phyloP scores from a whole-genome alignment of 768 basidiomycete genomes.

The Tephrocybe sp. region DNA sequence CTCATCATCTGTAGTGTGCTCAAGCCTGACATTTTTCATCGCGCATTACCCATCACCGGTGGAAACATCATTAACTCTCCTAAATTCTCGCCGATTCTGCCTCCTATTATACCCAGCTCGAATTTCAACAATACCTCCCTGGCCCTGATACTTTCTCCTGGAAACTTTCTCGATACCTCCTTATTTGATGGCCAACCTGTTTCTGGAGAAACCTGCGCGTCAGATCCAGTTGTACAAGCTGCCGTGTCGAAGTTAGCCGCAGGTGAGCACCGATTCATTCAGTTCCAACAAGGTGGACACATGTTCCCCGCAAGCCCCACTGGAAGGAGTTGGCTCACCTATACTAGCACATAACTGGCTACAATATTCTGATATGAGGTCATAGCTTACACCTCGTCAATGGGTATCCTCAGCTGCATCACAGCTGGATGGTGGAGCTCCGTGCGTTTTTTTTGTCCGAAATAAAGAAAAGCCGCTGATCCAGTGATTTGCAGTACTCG shows the following conservation, averaged over 20 bases:
- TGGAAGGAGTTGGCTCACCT: background rate
- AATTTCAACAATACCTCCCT: background rate
- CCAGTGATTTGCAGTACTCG: conserved; percentile 48
- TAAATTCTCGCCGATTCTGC: background rate
- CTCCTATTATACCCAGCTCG: background rate
- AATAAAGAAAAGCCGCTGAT: background rate
- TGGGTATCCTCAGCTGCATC: conserved; percentile 73
- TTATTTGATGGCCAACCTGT: background rate
- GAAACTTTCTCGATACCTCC: background rate
- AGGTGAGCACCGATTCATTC: conserved; percentile 37
- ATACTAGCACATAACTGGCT: background rate
- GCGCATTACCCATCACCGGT: conserved; percentile 17
- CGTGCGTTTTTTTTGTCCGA: conserved; percentile 37
- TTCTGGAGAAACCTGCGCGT: conserved; percentile 41
- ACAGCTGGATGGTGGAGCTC: conserved; percentile 88
- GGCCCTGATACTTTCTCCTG: background rate
- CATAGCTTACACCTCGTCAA: conserved; percentile 58
- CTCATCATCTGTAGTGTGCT: conserved; percentile 65
- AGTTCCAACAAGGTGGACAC: background rate
- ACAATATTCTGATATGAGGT: conserved; percentile 7
- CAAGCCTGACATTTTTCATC: conserved; percentile 52
- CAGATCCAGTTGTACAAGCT: conserved; percentile 74
- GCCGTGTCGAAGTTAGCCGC: conserved; percentile 64
- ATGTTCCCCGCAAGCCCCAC: background rate
- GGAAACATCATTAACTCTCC: conserved; percentile 2